Evolutionary conservation across 345 rosid genomes (phyloP).

Genomic region (Barbarea vulgaris): DNA sequence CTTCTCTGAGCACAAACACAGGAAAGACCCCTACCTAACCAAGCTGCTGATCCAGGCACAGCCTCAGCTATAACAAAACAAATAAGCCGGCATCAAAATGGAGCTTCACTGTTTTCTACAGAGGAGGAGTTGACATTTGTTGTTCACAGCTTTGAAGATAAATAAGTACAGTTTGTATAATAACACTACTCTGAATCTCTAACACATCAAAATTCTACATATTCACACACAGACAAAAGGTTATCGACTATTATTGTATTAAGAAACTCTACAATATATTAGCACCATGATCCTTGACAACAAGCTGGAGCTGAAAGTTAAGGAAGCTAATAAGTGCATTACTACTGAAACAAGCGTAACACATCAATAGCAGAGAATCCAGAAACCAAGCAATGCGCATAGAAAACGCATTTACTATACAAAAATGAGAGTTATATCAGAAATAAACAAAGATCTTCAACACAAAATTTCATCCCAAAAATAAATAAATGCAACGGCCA

Average conservation of each 20-base stretch:
- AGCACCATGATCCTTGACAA: neutral
- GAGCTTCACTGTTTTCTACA: neutral
- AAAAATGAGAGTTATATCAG: neutral
- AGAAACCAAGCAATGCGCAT: conserved; percentile 2
- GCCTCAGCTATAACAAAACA: conserved; percentile 78
- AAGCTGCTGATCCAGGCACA: conserved; percentile 99
- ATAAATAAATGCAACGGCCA: neutral
- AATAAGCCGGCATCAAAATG: neutral
- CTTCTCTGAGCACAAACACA: conserved; percentile 98
- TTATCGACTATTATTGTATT: neutral
- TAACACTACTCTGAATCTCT: neutral
- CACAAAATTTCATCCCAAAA: neutral
- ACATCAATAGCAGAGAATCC: conserved; percentile 3
- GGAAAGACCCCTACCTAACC: conserved; percentile 97
- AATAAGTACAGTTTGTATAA: neutral
- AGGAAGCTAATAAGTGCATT: neutral
- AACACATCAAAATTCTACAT: neutral
- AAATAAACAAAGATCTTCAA: conserved; percentile 1
- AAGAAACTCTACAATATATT: neutral
- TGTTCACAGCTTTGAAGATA: neutral
- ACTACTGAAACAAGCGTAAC: conserved; percentile 8
- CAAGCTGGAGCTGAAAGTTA: neutral
- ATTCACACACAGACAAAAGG: neutral
- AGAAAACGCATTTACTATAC: neutral
- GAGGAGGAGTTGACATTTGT: neutral